These are phyloP conservation scores for Coriaria nepalensis DNA, from an alignment of 306 rosid species.

Conservation along the genomic window DNA sequence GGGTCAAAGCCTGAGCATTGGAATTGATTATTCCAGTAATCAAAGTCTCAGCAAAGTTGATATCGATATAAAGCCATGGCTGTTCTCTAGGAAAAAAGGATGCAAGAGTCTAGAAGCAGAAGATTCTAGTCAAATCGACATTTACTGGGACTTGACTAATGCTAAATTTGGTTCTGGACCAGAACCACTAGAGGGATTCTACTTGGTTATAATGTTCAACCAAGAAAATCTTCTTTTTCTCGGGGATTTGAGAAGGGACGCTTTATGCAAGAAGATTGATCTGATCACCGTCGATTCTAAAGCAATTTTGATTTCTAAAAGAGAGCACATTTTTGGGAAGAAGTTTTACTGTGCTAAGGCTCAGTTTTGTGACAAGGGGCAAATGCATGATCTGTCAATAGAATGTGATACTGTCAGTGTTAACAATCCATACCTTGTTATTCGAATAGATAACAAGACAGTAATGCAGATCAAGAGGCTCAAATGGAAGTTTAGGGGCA, in stretches of 20 bases:
- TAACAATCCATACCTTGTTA: constrained; percentile 55
- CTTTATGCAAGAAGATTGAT: constrained; percentile 31
- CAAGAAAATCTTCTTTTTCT: constrained; percentile 42
- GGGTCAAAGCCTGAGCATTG: constrained; percentile 77
- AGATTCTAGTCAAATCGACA: constrained; percentile 37
- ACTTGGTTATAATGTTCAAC: constrained; percentile 41
- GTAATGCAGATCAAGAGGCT: constrained; percentile 72
- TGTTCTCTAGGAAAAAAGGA: constrained; percentile 73
- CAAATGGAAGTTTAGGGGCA: constrained; percentile 84
- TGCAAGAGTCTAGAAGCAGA: constrained; percentile 53
- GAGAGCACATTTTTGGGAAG: constrained; percentile 73
- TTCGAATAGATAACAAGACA: constrained; percentile 51
- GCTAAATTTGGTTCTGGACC: constrained; percentile 78
- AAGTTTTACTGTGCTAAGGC: constrained; percentile 50
- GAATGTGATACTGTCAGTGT: constrained; percentile 63
- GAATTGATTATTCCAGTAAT: constrained; percentile 40
- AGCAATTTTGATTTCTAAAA: constrained; percentile 46
- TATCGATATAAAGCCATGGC: constrained; percentile 81
- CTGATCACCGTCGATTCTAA: constrained; percentile 20
- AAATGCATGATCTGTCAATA: constrained; percentile 47
- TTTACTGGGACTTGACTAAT: constrained; percentile 60
- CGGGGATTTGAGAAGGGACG: constrained; percentile 57
- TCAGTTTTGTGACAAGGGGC: constrained; percentile 58
- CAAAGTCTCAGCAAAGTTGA: constrained; percentile 61
- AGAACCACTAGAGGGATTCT: constrained; percentile 65